Evolutionary conservation across 179 eudicot genomes (phyloP).

Genomic region (Beta corolliflora): DNA sequence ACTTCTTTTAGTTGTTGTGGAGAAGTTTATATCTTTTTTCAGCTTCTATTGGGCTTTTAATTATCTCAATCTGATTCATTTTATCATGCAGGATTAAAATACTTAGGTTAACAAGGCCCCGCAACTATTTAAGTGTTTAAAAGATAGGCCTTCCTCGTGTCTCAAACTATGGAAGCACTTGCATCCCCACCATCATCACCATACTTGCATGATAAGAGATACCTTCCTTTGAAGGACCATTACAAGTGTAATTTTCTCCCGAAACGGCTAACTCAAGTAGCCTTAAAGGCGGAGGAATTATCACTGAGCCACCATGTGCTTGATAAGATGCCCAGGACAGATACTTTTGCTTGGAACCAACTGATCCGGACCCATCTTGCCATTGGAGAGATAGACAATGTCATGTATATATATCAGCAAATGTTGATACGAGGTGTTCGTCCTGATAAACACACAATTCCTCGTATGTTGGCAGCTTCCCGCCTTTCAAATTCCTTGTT

Average conservation of each 20-base stretch:
- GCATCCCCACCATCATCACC: slow-evolving; percentile 25
- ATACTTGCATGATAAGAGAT: slow-evolving; percentile 16
- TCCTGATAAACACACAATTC: slow-evolving; percentile 73
- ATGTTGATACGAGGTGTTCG: slow-evolving; percentile 58
- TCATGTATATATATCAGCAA: slow-evolving; percentile 43
- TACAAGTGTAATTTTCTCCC: slow-evolving; percentile 13
- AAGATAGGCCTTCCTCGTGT: slow-evolving; percentile 9
- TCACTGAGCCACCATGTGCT: slow-evolving; percentile 37
- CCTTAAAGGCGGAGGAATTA: slow-evolving; percentile 28
- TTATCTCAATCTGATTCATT: background rate
- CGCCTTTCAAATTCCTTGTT: slow-evolving; percentile 38
- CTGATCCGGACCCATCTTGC: slow-evolving; percentile 52
- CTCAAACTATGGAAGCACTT: slow-evolving; percentile 34
- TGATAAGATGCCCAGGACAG: slow-evolving; percentile 48
- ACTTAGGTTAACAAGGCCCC: slow-evolving; percentile 7
- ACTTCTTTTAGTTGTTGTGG: background rate
- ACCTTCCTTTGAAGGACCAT: slow-evolving; percentile 11
- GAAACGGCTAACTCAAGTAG: slow-evolving; percentile 18
- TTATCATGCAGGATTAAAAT: slow-evolving; percentile 17
- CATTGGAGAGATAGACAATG: slow-evolving; percentile 36
- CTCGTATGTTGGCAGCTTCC: slow-evolving; percentile 59
- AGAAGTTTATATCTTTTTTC: background rate
- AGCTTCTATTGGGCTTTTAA: background rate
- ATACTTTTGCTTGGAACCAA: slow-evolving; percentile 64
- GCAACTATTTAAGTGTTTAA: background rate